Percentiles rank a stretch among this genome's conserved stretches.
phyloP scores from a whole-genome alignment of 441 rosid species.

The Omphalea diandra region DNA sequence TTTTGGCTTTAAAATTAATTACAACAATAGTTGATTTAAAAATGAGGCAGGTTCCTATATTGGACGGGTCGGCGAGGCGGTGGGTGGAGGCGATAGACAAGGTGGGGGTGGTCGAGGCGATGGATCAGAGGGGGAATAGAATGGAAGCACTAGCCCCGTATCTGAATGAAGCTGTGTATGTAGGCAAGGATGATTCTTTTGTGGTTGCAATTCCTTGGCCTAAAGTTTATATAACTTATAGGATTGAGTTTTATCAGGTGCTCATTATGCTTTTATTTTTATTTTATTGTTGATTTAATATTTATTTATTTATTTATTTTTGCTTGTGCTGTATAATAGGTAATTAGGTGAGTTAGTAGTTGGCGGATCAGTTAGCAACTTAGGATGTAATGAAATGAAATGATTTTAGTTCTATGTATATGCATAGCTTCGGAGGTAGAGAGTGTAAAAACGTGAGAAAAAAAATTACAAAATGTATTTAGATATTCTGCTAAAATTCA shows the following conservation, averaged over 20 bases:
- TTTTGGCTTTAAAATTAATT: neutral
- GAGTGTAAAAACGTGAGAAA: too few species aligned
- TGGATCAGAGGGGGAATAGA: conserved; percentile 44
- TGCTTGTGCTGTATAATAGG: too few species aligned
- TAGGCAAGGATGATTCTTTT: conserved; percentile 61
- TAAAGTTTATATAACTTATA: conserved; percentile 58
- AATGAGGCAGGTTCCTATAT: conserved; percentile 69
- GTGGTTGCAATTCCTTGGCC: conserved; percentile 62
- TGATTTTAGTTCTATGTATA: too few species aligned
- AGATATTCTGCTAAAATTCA: too few species aligned
- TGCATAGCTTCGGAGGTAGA: too few species aligned
- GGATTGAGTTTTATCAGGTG: conserved; percentile 82
- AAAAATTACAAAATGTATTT: too few species aligned
- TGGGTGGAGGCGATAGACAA: conserved; percentile 69
- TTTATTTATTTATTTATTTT: too few species aligned
- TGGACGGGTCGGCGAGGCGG: conserved; percentile 79
- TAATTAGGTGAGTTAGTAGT: too few species aligned
- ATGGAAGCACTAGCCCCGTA: conserved; percentile 55
- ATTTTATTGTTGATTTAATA: neutral
- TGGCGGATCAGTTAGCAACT: too few species aligned
- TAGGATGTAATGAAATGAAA: too few species aligned
- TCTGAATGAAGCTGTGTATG: conserved; percentile 58
- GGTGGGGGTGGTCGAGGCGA: conserved; percentile 56
- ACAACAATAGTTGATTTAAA: neutral
- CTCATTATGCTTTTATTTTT: neutral